These are phyloP conservation scores for Calocybe indica DNA, from an alignment of 768 basidiomycete genomes.

Conservation along the genomic window DNA sequence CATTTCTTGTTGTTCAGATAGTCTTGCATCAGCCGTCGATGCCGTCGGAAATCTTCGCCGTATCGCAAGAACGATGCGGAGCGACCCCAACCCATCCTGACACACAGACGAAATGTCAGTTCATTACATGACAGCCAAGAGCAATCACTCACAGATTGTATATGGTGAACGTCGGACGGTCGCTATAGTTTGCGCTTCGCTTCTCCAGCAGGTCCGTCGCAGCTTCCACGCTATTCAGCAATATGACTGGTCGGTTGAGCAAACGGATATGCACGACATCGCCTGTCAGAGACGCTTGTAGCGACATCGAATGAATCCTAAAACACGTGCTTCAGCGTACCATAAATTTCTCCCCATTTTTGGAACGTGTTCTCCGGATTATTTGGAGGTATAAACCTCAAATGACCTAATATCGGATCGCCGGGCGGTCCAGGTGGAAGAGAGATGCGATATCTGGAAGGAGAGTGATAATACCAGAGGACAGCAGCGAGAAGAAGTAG, in stretches of 20 bases:
- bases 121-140: slow-evolving; percentile 1
- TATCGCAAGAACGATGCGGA: slow-evolving; percentile 6
- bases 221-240: slow-evolving; percentile 18
- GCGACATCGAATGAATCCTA: not conserved
- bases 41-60: slow-evolving; percentile 2
- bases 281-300: slow-evolving; percentile 8
- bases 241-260: slow-evolving; percentile 18
- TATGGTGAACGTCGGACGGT: slow-evolving; percentile 13
- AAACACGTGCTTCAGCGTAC: slow-evolving; percentile 10
- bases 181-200: slow-evolving; percentile 20
- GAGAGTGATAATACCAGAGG: not conserved
- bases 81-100: slow-evolving; percentile 5
- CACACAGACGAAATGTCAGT: not conserved
- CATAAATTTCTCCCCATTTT: slow-evolving; percentile 26
- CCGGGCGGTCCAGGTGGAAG: slow-evolving; percentile 29
- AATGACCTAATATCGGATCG: slow-evolving; percentile 31
- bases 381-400: slow-evolving; percentile 25
- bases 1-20: not conserved
- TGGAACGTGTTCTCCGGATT: slow-evolving; percentile 20
- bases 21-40: slow-evolving; percentile 5
- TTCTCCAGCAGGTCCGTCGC: slow-evolving; percentile 23
- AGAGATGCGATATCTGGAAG: not conserved
- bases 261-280: slow-evolving; percentile 16
- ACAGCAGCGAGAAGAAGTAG: no score
- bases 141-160: slow-evolving; percentile 11